phyloP scores from a whole-genome alignment of 2,329 filamentous ascomycete species.

The Stachybotrys echinatus region DNA sequence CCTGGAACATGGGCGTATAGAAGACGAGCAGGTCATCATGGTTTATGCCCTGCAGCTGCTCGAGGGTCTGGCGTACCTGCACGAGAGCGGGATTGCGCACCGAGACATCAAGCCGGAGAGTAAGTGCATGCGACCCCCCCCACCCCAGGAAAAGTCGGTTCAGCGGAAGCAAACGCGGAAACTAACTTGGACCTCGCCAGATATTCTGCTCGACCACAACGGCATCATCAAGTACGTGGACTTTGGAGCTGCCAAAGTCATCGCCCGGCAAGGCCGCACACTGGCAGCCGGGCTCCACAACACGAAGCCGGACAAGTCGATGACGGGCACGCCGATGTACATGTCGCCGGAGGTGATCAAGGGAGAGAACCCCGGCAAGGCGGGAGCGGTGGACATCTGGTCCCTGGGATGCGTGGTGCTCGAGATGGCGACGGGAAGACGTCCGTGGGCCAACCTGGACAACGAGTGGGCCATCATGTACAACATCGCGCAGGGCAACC shows the following conservation, averaged over 20 bases:
- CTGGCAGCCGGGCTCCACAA: constrained; percentile 58
- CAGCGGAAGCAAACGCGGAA: no score
- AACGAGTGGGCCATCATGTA: constrained; percentile 99
- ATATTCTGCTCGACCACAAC: constrained; percentile 94
- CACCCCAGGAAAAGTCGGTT: no score
- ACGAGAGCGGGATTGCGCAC: constrained; percentile 87
- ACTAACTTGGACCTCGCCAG: constrained; percentile 37
- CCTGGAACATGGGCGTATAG: constrained; percentile 91
- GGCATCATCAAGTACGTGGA: constrained; percentile 99
- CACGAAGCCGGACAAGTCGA: constrained; percentile 72
- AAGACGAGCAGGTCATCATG: constrained; percentile 96
- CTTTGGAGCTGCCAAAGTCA: constrained; percentile 95
- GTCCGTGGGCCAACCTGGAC: constrained; percentile 92
- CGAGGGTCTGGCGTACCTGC: constrained; percentile 89
- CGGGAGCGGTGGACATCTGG: constrained; percentile 91
- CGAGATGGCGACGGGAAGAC: constrained; percentile 92
- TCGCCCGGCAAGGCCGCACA: constrained; percentile 88
- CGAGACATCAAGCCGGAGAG: constrained; percentile 98
- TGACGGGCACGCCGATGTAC: constrained; percentile 99
- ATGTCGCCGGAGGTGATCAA: constrained; percentile 99
- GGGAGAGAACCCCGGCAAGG: constrained; percentile 72
- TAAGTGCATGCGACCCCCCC: constrained; percentile 40
- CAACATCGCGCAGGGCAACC: constrained; percentile 96
- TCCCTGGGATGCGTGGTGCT: constrained; percentile 93
- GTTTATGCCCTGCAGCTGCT: constrained; percentile 92